Percentiles rank a stretch among this genome's conserved stretches.
Evolutionary conservation across 192 early-diverging fungal species (phyloP).

Genomic region (Rhizophagus prolifer): DNA sequence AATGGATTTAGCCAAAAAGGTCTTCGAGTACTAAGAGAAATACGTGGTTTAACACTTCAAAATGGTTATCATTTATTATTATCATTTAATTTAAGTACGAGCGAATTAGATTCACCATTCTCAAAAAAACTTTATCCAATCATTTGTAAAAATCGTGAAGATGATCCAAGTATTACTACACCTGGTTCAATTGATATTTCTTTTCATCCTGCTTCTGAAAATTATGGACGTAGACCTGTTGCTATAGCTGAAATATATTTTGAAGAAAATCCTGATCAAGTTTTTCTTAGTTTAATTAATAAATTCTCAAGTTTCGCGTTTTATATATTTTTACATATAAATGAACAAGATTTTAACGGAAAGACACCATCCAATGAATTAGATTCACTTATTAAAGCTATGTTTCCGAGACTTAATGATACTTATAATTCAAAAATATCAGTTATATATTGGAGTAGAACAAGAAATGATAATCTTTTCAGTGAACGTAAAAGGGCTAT

Average conservation of each 20-base stretch:
- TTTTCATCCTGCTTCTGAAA: conserved; percentile 11
- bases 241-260: conserved; percentile 15
- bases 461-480: neutral
- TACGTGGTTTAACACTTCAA: neutral
- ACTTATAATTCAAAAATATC: neutral
- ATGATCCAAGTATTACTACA: neutral
- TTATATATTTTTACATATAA: neutral
- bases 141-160: neutral
- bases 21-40: neutral
- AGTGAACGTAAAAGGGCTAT: neutral
- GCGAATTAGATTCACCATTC: neutral
- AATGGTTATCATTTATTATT: conserved; percentile 3
- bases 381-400: neutral
- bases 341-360: neutral
- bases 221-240: neutral
- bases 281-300: neutral
- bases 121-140: neutral
- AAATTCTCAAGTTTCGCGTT: neutral
- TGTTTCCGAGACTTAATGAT: neutral
- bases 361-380: neutral
- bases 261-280: neutral
- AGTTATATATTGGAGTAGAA: neutral
- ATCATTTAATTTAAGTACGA: neutral
- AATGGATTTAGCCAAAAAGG: neutral
- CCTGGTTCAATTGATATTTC: conserved; percentile 7